Conservation (phyloP, 805 yeast species). For the Yarrowia bubula region DNA sequence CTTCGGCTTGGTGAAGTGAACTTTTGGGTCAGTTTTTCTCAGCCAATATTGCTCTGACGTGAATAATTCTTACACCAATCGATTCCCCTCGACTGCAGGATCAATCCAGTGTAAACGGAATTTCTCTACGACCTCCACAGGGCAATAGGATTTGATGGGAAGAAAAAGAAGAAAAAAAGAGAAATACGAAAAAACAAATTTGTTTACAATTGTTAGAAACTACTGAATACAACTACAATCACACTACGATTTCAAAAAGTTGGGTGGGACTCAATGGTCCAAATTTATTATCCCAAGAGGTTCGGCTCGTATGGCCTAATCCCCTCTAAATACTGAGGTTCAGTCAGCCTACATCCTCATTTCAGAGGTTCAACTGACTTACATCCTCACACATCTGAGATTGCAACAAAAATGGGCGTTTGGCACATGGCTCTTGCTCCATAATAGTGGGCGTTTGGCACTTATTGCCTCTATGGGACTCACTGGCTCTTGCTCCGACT, state of each 20-base stretch:
- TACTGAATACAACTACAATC: neutral
- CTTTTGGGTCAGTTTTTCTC: too few species aligned
- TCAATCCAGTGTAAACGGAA: too few species aligned
- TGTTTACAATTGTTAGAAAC: too few species aligned
- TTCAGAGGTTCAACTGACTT: constrained; percentile 15
- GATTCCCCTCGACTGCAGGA: too few species aligned
- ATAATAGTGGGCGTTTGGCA: constrained; percentile 2
- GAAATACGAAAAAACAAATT: neutral
- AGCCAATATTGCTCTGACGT: too few species aligned
- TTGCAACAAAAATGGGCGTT: constrained; percentile 7
- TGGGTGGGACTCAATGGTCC: constrained; percentile 14
- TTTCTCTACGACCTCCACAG: too few species aligned
- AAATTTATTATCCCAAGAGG: constrained; percentile 17
- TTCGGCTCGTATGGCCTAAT: constrained; percentile 11
- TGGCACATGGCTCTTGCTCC: constrained; percentile 17
- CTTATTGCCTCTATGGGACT: neutral
- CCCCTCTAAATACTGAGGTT: constrained; percentile 19
- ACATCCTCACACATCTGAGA: constrained; percentile 19
- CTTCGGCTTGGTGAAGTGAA: too few species aligned
- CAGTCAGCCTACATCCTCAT: constrained; percentile 20
- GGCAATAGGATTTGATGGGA: neutral
- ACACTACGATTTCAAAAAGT: neutral
- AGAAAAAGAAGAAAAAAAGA: neutral
- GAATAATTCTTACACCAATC: too few species aligned
- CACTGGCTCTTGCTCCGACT: constrained; percentile 13